Conservation (phyloP, 2,329 filamentous ascomycete genomes). For the Phyllosticta citrichinensis region DNA sequence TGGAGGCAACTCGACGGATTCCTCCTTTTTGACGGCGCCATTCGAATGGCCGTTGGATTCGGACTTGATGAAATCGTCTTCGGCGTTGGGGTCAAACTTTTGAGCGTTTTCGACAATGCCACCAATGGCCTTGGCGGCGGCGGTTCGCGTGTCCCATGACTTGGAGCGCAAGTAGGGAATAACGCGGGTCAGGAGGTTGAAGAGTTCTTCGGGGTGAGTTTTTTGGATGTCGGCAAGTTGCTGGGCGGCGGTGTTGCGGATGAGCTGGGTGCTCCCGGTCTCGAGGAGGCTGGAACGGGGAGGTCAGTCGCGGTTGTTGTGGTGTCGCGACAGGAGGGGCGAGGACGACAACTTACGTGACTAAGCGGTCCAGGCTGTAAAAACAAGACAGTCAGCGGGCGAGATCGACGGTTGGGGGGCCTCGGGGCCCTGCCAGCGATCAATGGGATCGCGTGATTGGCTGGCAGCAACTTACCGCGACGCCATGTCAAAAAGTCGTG, state of each 20-base stretch:
- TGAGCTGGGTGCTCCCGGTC: constrained; percentile 91
- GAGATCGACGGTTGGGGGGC: background rate
- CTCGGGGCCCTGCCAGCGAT: constrained; percentile 10
- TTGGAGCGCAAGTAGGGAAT: constrained; percentile 93
- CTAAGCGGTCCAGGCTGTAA: constrained; percentile 30
- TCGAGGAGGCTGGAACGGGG: constrained; percentile 64
- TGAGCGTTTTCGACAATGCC: constrained; percentile 88
- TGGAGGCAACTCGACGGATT: constrained; percentile 38
- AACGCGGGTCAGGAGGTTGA: constrained; percentile 86
- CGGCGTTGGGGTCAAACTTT: constrained; percentile 76
- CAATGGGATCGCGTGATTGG: constrained; percentile 9
- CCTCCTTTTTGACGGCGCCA: constrained; percentile 32
- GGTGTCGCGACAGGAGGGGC: background rate
- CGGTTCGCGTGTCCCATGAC: constrained; percentile 93
- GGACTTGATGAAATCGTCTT: constrained; percentile 43
- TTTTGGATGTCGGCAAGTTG: constrained; percentile 98
- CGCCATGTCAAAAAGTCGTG: constrained; percentile 10
- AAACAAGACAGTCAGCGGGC: constrained; percentile 4
- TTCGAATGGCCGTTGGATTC: constrained; percentile 30
- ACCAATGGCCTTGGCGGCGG: constrained; percentile 86
- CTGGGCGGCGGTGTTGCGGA: constrained; percentile 92
- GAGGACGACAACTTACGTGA: constrained; percentile 20
- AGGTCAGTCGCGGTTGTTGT: background rate
- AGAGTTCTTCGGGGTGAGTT: constrained; percentile 92
- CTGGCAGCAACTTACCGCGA: constrained; percentile 11